Base-by-base conservation (phyloP, 225 moss, liverwort and hornwort species). In the Sphagnum tenellum region DNA sequence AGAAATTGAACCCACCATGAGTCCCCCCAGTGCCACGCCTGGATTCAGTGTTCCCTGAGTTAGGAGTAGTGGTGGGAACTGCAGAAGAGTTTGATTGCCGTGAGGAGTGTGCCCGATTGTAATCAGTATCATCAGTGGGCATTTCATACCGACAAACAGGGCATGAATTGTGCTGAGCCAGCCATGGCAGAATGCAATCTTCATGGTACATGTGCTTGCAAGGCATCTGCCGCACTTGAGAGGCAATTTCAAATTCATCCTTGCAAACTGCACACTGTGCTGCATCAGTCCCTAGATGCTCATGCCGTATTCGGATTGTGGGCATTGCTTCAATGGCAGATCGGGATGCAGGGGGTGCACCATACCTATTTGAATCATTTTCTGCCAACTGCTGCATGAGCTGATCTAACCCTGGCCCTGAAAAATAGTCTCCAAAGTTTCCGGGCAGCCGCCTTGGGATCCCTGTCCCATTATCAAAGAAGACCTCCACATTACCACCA, bases 141-240 rank as follows among this genome's bases (percentile, higher is more conserved):
- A 96, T 96, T 79, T 96, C 95, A 69, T 72, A 92, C 47, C 95
- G 88, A 71, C 95, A 96, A 46, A 96, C 95, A 8, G 95, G 95
- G 69, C 95, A 96, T 2, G 95, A 96, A 74, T 96, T 96, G 81
- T 96, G 95, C 67, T 89, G 89, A 5, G 66, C 74, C 68, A 96
- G 78, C 95, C 95, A 96, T 46, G 95, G 95, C 66, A 96, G 66
- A 68, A 96, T 96, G 85, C 95, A 96, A 45, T 96, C 95, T 61
- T 78, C 70, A 72, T 96, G 95, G 78, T 96, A 96, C 92, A 92
- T 90, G 77, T 96, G 95, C 85, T 90, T 96, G 75, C 95, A 96
- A 10, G 95, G 95, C 95, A 96, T 96, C 86, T 92, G 89, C 70
- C 92, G 79, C 69, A 92, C 95, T 0, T 74, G 65, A 44, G 75